Evolutionary conservation across 495 filamentous ascomycete species (phyloP), one percentile per base, ranked within the genome.

Genomic region (Aspergillus nanangensis): DNA sequence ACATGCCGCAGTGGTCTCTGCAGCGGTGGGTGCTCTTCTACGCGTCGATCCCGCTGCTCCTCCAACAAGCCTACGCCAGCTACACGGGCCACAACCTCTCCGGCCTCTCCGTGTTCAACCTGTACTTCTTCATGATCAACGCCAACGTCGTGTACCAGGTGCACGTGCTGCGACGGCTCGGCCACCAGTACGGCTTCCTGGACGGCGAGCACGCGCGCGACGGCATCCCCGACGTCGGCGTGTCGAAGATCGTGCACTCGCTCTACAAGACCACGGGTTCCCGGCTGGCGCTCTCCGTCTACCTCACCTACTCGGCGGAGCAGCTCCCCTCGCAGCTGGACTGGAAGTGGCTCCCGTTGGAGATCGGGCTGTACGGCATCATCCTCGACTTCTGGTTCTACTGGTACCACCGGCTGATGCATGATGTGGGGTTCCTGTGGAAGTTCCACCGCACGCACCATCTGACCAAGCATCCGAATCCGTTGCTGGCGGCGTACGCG

Each of bases 371-470:
- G 0, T 71, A 71, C 36, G 66, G 62, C 3, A 62, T 70, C 15
- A 51, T 71, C 18, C 68, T 71, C 43, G 67, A 71, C 51, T 71
- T 71, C 44, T 71, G 67, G 67, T 71, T 66, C 55, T 71, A 71
- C 48, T 66, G 64, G 62, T 71, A 68, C 19, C 68, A 71, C 44
- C 66, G 66, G 3, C 42, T 65, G 5, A 70, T 70, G 68, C 68
- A 71, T 40, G 68, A 71, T 43, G 58, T 67, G 41, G 34, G 47
- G 45, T 63, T 60, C 34, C 52, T 71, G 0, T 71, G 68, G 68
- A 65, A 62, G 41, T 71, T 58, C 50, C 68, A 71, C 49, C 60
- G 68, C 35, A 71, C 68, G 3, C 68, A 71, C 55, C 68, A 71
- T 44, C 55, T 71, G 5, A 71, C 68, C 32, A 71, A 71, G 34